These are phyloP conservation scores for Aspergillus leporis DNA, from an alignment of 495 filamentous ascomycete species.

Conservation along the genomic window DNA sequence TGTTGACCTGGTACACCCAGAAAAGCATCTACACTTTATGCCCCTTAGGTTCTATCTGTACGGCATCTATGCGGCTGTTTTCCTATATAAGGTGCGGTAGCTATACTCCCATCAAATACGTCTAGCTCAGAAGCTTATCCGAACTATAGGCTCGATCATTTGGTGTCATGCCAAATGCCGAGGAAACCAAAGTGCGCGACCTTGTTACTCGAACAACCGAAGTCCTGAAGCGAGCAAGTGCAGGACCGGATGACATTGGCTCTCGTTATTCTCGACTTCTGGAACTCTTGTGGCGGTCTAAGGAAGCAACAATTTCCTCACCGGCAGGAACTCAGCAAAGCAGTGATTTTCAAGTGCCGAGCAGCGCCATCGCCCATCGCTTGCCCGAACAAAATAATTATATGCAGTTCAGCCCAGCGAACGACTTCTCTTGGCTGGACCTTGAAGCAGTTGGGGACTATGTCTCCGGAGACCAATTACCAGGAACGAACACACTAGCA, in stretches of 20 bases:
- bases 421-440: slow-evolving; percentile 61
- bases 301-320: slow-evolving; percentile 25
- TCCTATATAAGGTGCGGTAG: slow-evolving; percentile 50
- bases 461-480: slow-evolving; percentile 48
- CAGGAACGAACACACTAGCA: slow-evolving; percentile 36
- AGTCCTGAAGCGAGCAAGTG: slow-evolving; percentile 52
- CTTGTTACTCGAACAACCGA: slow-evolving; percentile 53
- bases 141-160: slow-evolving; percentile 48
- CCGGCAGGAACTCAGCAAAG: slow-evolving; percentile 34
- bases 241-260: slow-evolving; percentile 54
- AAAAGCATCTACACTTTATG: slow-evolving; percentile 59
- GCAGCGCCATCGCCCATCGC: slow-evolving; percentile 27
- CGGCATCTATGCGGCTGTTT: slow-evolving; percentile 57
- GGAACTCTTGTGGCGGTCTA: slow-evolving; percentile 52
- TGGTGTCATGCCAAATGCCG: slow-evolving; percentile 50
- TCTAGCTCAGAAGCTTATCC: slow-evolving; percentile 1
- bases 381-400: slow-evolving; percentile 35
- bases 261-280: slow-evolving; percentile 56
- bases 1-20: slow-evolving; percentile 54
- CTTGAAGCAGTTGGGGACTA: slow-evolving; percentile 58
- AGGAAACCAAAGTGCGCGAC: slow-evolving; percentile 54
- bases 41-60: slow-evolving; percentile 61
- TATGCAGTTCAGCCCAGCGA: slow-evolving; percentile 49
- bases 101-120: neutral
- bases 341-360: slow-evolving; percentile 35